Conservation (phyloP, 768 basidiomycete genomes). For the Tricholoma flavovirens region DNA sequence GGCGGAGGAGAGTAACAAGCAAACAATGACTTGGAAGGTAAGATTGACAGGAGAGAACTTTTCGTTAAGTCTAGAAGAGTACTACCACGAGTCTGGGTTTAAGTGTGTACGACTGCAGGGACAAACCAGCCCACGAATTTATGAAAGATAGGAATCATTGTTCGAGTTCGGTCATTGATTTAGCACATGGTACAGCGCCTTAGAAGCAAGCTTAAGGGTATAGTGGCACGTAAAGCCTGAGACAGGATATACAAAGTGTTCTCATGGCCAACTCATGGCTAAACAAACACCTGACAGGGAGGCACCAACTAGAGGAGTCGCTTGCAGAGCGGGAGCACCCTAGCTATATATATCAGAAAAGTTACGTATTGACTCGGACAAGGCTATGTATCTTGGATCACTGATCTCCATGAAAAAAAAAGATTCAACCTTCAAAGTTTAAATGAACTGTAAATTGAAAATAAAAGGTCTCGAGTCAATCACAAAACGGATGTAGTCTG, state of each 20-base stretch:
- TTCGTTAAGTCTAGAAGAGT: constrained; percentile 19
- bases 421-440: constrained; percentile 18
- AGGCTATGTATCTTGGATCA: constrained; percentile 35
- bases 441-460: constrained; percentile 25
- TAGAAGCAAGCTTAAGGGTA: constrained; percentile 34
- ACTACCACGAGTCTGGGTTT: constrained; percentile 1
- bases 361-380: no score
- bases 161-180: constrained; percentile 57
- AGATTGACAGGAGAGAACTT: constrained; percentile 11
- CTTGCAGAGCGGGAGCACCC: constrained; percentile 37
- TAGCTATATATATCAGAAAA: constrained; percentile 3
- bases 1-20: constrained; percentile 12
- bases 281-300: constrained; percentile 24
- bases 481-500: no score
- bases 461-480: constrained; percentile 21
- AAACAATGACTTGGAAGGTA: constrained; percentile 11
- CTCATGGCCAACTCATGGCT: constrained; percentile 37
- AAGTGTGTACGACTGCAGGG: constrained; percentile 15
- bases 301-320: constrained; percentile 26
- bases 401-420: constrained; percentile 25
- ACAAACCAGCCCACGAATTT: constrained; percentile 31
- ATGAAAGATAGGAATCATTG: constrained; percentile 39
- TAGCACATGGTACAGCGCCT: constrained; percentile 36
- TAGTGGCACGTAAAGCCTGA: constrained; percentile 32
- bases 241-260: constrained; percentile 21